Evolutionary conservation across 495 filamentous ascomycete genomes (phyloP), one percentile per base, ranked within the genome.

Genomic region (Rhypophila decipiens): DNA sequence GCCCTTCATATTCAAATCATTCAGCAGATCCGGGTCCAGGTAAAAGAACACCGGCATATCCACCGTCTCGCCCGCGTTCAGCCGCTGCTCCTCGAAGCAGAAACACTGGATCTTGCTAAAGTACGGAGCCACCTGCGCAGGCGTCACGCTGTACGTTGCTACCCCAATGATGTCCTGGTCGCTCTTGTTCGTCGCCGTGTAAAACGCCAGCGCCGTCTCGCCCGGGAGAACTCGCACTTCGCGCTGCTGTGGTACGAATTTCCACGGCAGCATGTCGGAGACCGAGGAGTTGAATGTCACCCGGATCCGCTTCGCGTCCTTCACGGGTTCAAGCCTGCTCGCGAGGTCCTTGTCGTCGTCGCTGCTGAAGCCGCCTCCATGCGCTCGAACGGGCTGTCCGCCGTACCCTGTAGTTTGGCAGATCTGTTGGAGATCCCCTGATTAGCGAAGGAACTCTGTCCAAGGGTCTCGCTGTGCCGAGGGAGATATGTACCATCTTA

Each of bases 41-140:
- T 95, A 99, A 63, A 99, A 99, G 72, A 99, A 97, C 5, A 99
- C 94, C 2, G 94, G 94, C 94, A 99, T 99, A 71, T 99, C 94
- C 43, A 99, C 94, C 29, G 89, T 89, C 73, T 99, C 94, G 21
- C 91, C 89, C 19, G 90, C 91, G 64, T 90, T 91, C 42, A 98
- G 69, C 53, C 94, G 80, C 76, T 98, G 72, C 65, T 75, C 90
- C 74, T 99, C 94, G 61, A 99, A 99, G 64, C 94, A 99, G 68
- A 99, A 99, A 58, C 94, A 99, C 69, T 99, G 94, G 43, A 99
- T 99, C 77, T 99, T 99, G 76, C 85, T 89, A 66, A 99, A 99
- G 61, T 99, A 99, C 3, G 88, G 91, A 22, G 94, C 91, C 22
- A 95, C 88, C 72, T 97, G 94, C 11, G 80, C 91, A 8, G 94